A percentile compares a stretch with the other conserved stretches of the same genome.
phyloP scores from a whole-genome alignment of 495 filamentous ascomycete species.

The Xylaria acuta region DNA sequence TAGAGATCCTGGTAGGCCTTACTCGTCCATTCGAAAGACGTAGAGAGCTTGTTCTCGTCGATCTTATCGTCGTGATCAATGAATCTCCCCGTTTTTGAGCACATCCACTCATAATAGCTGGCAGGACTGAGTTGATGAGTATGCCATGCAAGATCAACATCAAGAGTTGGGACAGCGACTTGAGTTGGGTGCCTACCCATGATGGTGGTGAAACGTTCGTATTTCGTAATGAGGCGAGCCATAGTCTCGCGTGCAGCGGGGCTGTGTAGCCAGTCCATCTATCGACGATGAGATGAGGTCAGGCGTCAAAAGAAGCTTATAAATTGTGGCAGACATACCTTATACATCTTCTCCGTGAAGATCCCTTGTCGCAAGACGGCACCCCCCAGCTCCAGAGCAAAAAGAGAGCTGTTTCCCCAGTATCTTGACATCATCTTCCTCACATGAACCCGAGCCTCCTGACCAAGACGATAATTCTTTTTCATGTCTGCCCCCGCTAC shows the following conservation, averaged over 20 bases:
- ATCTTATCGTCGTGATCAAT: slow-evolving; percentile 91
- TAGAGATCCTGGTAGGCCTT: slow-evolving; percentile 69
- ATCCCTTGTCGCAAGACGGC: slow-evolving; percentile 81
- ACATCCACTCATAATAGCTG: slow-evolving; percentile 66
- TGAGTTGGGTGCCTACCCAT: slow-evolving; percentile 61
- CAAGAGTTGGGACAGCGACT: slow-evolving; percentile 79
- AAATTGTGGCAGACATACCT: slow-evolving; percentile 31
- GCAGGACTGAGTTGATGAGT: slow-evolving; percentile 70
- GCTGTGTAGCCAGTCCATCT: slow-evolving; percentile 77
- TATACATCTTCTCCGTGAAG: slow-evolving; percentile 84
- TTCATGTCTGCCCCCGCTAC: slow-evolving; percentile 1
- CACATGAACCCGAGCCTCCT: slow-evolving; percentile 55
- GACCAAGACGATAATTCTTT: slow-evolving; percentile 30
- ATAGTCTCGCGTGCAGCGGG: slow-evolving; percentile 70
- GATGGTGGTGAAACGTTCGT: slow-evolving; percentile 70
- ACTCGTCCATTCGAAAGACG: slow-evolving; percentile 76
- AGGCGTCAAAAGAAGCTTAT: not conserved
- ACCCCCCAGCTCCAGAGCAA: slow-evolving; percentile 76
- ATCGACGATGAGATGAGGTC: not conserved
- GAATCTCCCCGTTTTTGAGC: slow-evolving; percentile 53
- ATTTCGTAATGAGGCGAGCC: slow-evolving; percentile 70
- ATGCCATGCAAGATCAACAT: slow-evolving; percentile 89
- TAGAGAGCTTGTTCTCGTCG: slow-evolving; percentile 64
- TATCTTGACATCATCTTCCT: slow-evolving; percentile 81
- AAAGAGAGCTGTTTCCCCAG: slow-evolving; percentile 75